phyloP scores from a whole-genome alignment of 257 asterid species.

The Nicotiana obtusifolia region DNA sequence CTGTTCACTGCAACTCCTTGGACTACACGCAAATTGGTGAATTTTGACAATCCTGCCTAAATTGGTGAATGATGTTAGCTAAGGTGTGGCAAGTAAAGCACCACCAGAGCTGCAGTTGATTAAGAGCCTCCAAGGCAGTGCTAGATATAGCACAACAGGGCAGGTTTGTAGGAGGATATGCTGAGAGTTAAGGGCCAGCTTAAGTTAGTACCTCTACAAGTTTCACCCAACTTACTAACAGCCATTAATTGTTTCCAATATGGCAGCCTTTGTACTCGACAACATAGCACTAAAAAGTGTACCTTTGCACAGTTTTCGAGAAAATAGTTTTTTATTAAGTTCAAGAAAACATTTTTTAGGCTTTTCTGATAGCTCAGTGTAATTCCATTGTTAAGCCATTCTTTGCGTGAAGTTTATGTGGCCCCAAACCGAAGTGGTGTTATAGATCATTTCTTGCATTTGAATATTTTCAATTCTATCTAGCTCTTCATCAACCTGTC shows the following conservation, averaged over 20 bases:
- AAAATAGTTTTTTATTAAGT: neutral
- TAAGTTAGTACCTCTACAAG: neutral
- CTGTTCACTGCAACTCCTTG: neutral
- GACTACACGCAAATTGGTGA: neutral
- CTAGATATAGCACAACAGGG: neutral
- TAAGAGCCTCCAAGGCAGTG: neutral
- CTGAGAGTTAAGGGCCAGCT: neutral
- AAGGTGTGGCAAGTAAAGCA: neutral
- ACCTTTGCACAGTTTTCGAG: neutral
- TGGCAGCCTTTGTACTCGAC: neutral
- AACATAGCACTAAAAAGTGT: neutral
- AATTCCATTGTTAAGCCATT: no score
- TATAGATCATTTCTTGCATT: no score
- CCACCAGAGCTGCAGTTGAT: neutral
- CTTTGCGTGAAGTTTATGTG: no score
- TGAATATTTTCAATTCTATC: no score
- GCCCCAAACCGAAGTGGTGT: no score
- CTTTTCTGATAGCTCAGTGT: no score
- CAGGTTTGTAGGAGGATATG: neutral
- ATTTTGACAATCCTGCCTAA: neutral
- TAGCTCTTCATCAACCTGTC: no score
- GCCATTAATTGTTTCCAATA: neutral
- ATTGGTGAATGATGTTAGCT: neutral
- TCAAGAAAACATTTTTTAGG: no score
- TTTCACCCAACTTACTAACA: neutral